Evolutionary conservation across 2,329 filamentous ascomycete species (phyloP), one percentile per base, ranked within the genome.

Genomic region (Bretziella fagacearum): DNA sequence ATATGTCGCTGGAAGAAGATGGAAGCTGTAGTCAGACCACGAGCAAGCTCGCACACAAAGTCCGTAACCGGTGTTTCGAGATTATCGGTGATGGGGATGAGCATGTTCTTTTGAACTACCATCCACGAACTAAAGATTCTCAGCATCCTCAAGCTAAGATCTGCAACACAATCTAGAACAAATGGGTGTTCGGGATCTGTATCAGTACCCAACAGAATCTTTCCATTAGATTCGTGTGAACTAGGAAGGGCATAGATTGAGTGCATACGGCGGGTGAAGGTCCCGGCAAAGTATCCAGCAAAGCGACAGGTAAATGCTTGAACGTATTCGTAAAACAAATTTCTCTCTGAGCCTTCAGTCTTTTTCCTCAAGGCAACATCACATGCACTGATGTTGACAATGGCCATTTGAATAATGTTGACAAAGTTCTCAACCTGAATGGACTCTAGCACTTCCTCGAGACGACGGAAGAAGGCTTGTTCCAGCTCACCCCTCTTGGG

Each of bases 351-450:
- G n/a, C 43, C 36, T 68, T 65, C 51, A 79, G 69, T 29, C 44
- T 43, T 40, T 22, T 51, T 51, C 20, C 73, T 64, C 25, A 68
- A 69, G 36, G 84, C 80, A 57, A 84, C 71, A 53, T 80, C 74
- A 59, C 91, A 84, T 5, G 87, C 84, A 4, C 84, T 78, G 52
- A 96, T 81, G 56, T 93, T 96, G 54, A 89, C 77, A 37, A 95
- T 66, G 4, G 84, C 74, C 61, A 95, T 81, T 58, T 43, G 22
- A 15, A 51, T 20, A 40, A 51, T 37, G 15, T 36, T 35, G 15
- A 23, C 29, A 15, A 45, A 47, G 3, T 44, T 33, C 4, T 47
- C 30, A 6, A 36, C 13, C 10, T 43, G 43, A 13, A 45, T 39
- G 8, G 26, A 43, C 15, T 48, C 40, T 2, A 52, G 25, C 6